phyloP scores from a whole-genome alignment of 2,329 filamentous ascomycete genomes.

The Sphaerulina populicola region DNA sequence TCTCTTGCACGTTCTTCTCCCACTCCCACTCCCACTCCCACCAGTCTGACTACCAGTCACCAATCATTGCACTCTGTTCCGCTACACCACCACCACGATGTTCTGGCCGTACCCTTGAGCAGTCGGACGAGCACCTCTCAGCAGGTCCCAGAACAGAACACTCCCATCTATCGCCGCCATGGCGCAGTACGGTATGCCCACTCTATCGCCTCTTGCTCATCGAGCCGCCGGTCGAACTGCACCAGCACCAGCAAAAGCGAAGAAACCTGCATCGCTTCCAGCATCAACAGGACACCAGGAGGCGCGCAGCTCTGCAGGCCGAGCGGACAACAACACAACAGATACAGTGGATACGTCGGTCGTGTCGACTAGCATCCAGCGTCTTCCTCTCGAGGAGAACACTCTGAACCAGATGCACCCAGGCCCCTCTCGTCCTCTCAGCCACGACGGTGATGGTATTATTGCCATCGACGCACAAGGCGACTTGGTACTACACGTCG shows the following conservation, averaged over 20 bases:
- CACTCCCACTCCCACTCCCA: too few relatives aligned
- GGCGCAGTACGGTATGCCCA: constrained; percentile 13
- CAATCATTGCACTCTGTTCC: not conserved
- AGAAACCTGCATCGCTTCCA: constrained; percentile 14
- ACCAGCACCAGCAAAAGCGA: not conserved
- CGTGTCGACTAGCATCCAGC: too few relatives aligned
- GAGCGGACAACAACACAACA: too few relatives aligned
- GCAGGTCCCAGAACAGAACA: not conserved
- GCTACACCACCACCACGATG: constrained; percentile 30
- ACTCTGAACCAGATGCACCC: not conserved
- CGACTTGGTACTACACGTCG: constrained; percentile 58
- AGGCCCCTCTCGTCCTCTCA: too few relatives aligned
- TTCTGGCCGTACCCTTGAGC: constrained; percentile 46
- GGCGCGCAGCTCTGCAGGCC: too few relatives aligned
- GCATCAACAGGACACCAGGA: not conserved
- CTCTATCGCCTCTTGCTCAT: constrained; percentile 1
- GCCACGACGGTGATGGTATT: constrained; percentile 24
- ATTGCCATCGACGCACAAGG: constrained; percentile 50
- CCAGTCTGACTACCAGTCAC: not conserved
- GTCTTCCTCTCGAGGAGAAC: too few relatives aligned
- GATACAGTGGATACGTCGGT: too few relatives aligned
- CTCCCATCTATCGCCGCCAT: not conserved
- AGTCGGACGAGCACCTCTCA: not conserved
- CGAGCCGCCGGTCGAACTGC: constrained; percentile 1
- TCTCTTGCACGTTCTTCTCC: not conserved